A percentile compares a stretch with the other conserved stretches of the same genome.
Conservation (phyloP, 2,329 filamentous ascomycete genomes). For the Chalaropsis thielavioides region DNA sequence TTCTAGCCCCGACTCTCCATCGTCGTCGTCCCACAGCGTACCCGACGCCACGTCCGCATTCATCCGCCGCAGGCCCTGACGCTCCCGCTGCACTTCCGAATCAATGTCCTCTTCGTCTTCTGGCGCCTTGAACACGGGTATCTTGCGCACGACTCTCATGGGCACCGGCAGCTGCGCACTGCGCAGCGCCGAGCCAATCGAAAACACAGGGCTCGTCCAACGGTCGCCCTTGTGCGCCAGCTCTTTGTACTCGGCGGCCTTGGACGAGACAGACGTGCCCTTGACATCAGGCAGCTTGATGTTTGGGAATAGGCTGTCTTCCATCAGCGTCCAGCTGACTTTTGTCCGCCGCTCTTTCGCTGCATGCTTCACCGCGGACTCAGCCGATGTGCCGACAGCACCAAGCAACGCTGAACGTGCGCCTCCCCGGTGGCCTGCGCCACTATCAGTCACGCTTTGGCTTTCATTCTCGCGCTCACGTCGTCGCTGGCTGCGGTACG, state of each 20-base stretch:
- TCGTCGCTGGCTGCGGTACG: not conserved
- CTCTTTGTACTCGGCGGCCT: slow-evolving; percentile 87
- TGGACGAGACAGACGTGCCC: slow-evolving; percentile 53
- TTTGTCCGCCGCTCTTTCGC: slow-evolving; percentile 31
- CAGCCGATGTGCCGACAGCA: not conserved
- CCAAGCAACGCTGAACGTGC: not conserved
- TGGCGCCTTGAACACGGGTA: not conserved
- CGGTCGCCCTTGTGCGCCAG: slow-evolving; percentile 74
- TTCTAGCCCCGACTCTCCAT: slow-evolving; percentile 9
- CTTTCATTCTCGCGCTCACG: slow-evolving; percentile 1
- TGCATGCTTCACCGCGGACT: not conserved
- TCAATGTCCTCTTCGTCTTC: not conserved
- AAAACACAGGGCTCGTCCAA: slow-evolving; percentile 93
- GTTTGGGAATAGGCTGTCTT: slow-evolving; percentile 80
- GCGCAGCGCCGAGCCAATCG: slow-evolving; percentile 61
- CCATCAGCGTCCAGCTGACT: slow-evolving; percentile 26
- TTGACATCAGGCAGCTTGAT: slow-evolving; percentile 57
- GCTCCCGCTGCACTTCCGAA: not conserved
- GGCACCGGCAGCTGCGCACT: slow-evolving; percentile 56
- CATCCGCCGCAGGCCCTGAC: not conserved
- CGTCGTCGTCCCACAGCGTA: not conserved
- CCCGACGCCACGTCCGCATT: not conserved
- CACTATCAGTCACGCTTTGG: not conserved
- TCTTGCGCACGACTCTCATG: slow-evolving; percentile 29
- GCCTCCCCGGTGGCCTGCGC: not conserved